phyloP scores from a whole-genome alignment of 345 rosid genomes.

The Eucalyptus erythrocorys region DNA sequence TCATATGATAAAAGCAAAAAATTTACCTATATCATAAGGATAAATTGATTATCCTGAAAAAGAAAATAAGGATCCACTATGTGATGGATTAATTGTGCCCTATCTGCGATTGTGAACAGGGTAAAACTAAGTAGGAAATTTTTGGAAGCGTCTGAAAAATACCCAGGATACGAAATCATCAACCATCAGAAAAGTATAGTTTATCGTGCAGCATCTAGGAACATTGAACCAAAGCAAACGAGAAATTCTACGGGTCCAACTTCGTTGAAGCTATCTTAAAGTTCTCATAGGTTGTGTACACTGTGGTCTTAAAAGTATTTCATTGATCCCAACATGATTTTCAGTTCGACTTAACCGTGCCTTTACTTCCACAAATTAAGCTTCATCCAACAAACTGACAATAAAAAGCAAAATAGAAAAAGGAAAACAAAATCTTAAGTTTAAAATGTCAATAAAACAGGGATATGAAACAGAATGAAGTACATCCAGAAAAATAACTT shows the following conservation, averaged over 20 bases:
- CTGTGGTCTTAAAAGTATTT: not conserved
- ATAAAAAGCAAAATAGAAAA: not conserved
- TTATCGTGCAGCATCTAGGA: not conserved
- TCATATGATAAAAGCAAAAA: not conserved
- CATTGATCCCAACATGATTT: not conserved
- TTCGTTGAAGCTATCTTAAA: not conserved
- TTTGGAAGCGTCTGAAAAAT: not conserved
- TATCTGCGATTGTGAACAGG: not conserved
- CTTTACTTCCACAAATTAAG: not conserved
- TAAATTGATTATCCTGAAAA: not conserved
- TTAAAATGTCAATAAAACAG: not conserved
- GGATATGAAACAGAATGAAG: not conserved
- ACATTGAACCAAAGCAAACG: not conserved
- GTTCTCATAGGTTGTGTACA: not conserved
- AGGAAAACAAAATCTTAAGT: not conserved
- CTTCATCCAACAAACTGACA: not conserved
- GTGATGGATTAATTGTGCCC: not conserved
- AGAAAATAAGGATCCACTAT: not conserved
- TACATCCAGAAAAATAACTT: slow-evolving; percentile 2
- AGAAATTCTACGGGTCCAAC: not conserved
- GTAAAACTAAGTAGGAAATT: not conserved
- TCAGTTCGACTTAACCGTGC: not conserved
- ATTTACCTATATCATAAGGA: not conserved
- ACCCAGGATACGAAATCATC: not conserved
- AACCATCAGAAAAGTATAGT: not conserved